A percentile compares a stretch with the other conserved stretches of the same genome.
These are phyloP conservation scores for Solioccasus polychromus DNA, from an alignment of 768 basidiomycete genomes.

Conservation along the genomic window DNA sequence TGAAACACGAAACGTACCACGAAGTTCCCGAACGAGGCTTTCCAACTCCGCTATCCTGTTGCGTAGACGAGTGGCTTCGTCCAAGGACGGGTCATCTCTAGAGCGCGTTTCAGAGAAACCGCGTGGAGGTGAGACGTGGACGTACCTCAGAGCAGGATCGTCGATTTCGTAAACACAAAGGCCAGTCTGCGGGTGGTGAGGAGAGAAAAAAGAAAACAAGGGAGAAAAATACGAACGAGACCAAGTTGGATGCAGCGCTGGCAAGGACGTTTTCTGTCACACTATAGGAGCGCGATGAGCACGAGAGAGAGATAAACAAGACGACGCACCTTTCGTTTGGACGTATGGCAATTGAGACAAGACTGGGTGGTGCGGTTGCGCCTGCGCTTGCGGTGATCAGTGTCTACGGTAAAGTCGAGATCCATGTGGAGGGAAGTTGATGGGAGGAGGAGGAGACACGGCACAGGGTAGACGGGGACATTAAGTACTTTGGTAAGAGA, in stretches of 20 bases:
- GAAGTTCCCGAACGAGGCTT: slow-evolving; percentile 83
- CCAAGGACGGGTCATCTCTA: slow-evolving; percentile 85
- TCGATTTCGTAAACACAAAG: slow-evolving; percentile 95
- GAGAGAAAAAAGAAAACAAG: slow-evolving; percentile 1
- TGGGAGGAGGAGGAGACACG: slow-evolving; percentile 13
- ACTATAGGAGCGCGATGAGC: slow-evolving; percentile 39
- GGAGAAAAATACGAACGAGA: slow-evolving; percentile 47
- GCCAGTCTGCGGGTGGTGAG: slow-evolving; percentile 58
- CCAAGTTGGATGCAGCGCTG: slow-evolving; percentile 88
- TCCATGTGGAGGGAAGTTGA: slow-evolving; percentile 58
- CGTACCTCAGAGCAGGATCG: slow-evolving; percentile 74
- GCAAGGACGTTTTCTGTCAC: slow-evolving; percentile 90
- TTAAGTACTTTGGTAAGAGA: slow-evolving; percentile 50
- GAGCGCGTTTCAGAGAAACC: background rate
- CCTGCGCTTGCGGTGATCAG: slow-evolving; percentile 77
- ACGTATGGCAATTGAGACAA: slow-evolving; percentile 86
- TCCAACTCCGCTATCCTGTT: slow-evolving; percentile 92
- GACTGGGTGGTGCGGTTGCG: slow-evolving; percentile 92
- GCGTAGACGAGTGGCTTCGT: slow-evolving; percentile 81
- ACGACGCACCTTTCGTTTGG: slow-evolving; percentile 77
- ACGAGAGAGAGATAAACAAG: background rate
- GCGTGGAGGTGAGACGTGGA: background rate
- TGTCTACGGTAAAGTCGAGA: slow-evolving; percentile 69
- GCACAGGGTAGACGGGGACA: slow-evolving; percentile 57
- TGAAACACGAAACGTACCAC: slow-evolving; percentile 46